Evolutionary conservation across 2,329 filamentous ascomycete genomes (phyloP).

Genomic region (Lachnellula arida): DNA sequence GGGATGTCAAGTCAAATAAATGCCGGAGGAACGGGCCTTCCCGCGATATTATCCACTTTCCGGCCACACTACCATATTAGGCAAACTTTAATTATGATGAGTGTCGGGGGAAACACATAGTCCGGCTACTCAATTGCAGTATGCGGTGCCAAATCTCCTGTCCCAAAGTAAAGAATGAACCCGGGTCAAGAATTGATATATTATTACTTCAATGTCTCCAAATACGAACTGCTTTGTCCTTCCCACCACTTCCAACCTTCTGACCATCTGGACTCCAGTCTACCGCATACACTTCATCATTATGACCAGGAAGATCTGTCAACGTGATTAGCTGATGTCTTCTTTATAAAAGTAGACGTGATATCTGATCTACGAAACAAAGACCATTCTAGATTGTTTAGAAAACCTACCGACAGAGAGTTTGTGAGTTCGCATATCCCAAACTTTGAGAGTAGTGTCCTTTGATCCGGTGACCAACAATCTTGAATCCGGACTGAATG

Average conservation of each 20-base stretch:
- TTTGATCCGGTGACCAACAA: constrained; percentile 83
- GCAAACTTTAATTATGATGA: no score
- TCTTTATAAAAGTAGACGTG: neutral
- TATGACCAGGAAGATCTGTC: constrained; percentile 80
- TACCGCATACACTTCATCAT: constrained; percentile 89
- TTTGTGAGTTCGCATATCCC: constrained; percentile 84
- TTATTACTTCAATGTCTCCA: constrained; percentile 51
- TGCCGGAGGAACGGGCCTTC: no score
- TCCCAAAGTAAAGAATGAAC: no score
- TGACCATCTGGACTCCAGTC: constrained; percentile 93
- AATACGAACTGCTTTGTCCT: constrained; percentile 73
- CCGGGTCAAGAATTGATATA: no score
- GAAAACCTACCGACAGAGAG: constrained; percentile 47
- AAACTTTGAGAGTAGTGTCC: constrained; percentile 83
- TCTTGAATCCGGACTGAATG: constrained; percentile 89
- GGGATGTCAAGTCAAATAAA: no score
- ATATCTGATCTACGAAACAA: neutral
- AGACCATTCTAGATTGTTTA: neutral
- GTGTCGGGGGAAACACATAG: no score
- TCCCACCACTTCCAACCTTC: constrained; percentile 84
- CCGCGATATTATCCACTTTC: no score
- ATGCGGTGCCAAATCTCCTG: no score
- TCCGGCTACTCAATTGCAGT: no score
- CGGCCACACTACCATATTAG: no score
- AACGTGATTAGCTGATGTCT: constrained; percentile 6